These are phyloP conservation scores for Cyberlindnera samutprakarnensis DNA, from an alignment of 805 yeast genomes.

Conservation along the genomic window DNA sequence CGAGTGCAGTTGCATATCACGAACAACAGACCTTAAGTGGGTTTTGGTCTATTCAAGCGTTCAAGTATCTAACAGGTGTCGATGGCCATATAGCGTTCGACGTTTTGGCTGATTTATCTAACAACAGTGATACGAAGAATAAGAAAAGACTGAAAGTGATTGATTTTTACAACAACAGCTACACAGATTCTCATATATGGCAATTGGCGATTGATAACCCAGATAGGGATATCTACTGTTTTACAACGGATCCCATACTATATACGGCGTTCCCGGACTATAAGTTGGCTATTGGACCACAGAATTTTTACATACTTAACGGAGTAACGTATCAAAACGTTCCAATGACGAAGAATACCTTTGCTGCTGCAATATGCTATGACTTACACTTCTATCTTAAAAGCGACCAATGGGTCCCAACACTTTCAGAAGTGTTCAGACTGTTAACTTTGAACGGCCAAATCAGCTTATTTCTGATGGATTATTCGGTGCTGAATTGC, in stretches of 20 bases:
- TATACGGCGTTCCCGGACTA: constrained; percentile 10
- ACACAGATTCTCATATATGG: constrained; percentile 20
- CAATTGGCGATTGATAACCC: constrained; percentile 21
- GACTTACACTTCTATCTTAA: constrained; percentile 13
- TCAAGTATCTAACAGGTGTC: constrained; percentile 17
- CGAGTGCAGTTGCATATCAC: constrained; percentile 1
- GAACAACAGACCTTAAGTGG: constrained; percentile 9
- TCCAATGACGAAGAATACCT: constrained; percentile 16
- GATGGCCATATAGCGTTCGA: constrained; percentile 5
- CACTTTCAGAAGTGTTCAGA: constrained; percentile 14
- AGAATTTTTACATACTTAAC: constrained; percentile 15
- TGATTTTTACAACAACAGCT: constrained; percentile 8
- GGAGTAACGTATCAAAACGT: constrained; percentile 13
- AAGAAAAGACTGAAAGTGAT: constrained; percentile 12
- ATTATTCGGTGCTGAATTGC: constrained; percentile 16
- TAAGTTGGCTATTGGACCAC: constrained; percentile 15
- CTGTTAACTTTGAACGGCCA: constrained; percentile 14
- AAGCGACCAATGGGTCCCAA: constrained; percentile 18
- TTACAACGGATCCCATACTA: constrained; percentile 10
- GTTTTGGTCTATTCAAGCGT: constrained; percentile 17
- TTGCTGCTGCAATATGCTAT: constrained; percentile 14
- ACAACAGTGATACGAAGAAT: constrained; percentile 13
- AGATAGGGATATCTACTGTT: constrained; percentile 12
- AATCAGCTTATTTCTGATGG: constrained; percentile 14
- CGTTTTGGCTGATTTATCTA: constrained; percentile 15